Evolutionary conservation across 768 basidiomycete species (phyloP), one percentile per base, ranked within the genome.

Genomic region (Pleurotus sapidus): DNA sequence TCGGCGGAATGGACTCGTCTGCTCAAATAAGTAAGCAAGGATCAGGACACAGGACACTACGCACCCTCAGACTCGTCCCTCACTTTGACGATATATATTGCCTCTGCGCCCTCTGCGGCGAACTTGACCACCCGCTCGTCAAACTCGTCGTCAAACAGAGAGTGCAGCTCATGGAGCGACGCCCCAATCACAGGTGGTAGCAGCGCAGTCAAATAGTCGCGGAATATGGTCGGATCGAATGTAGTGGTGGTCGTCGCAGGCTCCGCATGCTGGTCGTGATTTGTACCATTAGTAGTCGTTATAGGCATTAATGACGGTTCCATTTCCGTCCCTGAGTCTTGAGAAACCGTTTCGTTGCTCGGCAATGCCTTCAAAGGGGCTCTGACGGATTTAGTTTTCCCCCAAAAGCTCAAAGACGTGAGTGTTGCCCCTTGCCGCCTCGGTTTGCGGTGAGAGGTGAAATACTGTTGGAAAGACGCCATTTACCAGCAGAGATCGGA

Each of bases 151-250:
- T 91, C 87, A 61, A 94, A 86, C 37, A 90, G 66, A 0, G 81
- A 74, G 38, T 87, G 78, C 2, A 95, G 74, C 56, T 94, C 91
- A 40, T 77, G 74, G 0, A 77, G 76, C 9, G 74, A 66, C 2
- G 91, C 87, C n/a, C 85, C 91, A n/a, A 95, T 79, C 1, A 93
- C 80, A 9, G 91, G 88, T 1, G 93, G 93, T 2, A 95, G 75
- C 20, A 95, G 77, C 1, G 83, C 76, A 42, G 82, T 73, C 27
- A 95, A 76, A 72, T 93, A 95, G 7, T 78, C 73, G 58, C 80
- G 83, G 68, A 95, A 91, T 57, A 87, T 70, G 25, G 80, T 76
- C 8, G 87, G 69, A 70, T 94, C 91, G 69, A 92, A 92, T 34
- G 78, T 66, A 34, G 69, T 23, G 6, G 42, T 23, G 14, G 42